A percentile compares a stretch with the other conserved stretches of the same genome.
These are phyloP conservation scores for Madurella fahalii DNA, from an alignment of 2,329 filamentous ascomycete genomes.

Conservation along the genomic window DNA sequence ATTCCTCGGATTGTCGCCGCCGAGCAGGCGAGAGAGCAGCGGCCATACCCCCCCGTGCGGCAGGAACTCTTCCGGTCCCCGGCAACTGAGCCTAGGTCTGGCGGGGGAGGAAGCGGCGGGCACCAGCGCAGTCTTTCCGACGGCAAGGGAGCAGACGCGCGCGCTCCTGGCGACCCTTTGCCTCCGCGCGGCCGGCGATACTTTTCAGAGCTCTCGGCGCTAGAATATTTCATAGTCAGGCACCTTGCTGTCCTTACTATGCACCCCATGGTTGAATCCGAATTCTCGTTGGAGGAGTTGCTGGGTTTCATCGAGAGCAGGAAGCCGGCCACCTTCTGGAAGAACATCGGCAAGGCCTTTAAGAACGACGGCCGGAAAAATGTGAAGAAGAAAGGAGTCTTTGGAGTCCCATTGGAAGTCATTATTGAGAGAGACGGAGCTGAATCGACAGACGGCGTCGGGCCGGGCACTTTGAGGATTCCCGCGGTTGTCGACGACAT, in stretches of 20 bases:
- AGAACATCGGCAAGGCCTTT: conserved; percentile 95
- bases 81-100: conserved; percentile 58
- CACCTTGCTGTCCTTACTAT: conserved; percentile 93
- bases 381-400: conserved; percentile 88
- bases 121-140: conserved; percentile 45
- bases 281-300: conserved; percentile 92
- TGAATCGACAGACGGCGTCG: conserved; percentile 96
- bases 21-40: conserved; percentile 84
- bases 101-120: conserved; percentile 62
- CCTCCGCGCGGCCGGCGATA: conserved; percentile 68
- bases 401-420: conserved; percentile 81
- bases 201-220: conserved; percentile 89
- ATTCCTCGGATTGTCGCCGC: conserved; percentile 94
- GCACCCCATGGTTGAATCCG: conserved; percentile 82
- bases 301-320: conserved; percentile 88
- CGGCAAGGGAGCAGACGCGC: conserved; percentile 48
- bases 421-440: conserved; percentile 92
- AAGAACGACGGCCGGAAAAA: conserved; percentile 76
- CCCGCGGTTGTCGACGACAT: conserved; percentile 94
- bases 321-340: conserved; percentile 90
- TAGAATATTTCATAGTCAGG: conserved; percentile 96
- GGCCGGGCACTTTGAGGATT: conserved; percentile 83
- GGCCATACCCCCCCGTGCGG: conserved; percentile 71
- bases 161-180: conserved; percentile 47
- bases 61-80: conserved; percentile 60